Conservation (phyloP, 1,139 yeast species). For the Pneumocystis sp. region DNA sequence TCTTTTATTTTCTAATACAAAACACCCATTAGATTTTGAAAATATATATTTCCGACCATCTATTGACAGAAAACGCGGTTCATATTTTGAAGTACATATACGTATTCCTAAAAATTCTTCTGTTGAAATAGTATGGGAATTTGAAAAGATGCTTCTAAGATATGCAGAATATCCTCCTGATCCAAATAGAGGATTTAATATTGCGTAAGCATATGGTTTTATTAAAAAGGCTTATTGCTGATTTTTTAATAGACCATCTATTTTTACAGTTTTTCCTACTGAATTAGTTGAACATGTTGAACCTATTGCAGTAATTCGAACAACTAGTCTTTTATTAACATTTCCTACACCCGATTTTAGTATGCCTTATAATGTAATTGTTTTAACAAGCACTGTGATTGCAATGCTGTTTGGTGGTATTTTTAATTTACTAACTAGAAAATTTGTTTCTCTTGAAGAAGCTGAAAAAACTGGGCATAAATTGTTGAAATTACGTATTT, state of each 20-base stretch:
- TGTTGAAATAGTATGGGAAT: constrained; percentile 54
- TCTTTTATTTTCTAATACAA: not conserved
- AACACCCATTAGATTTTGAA: not conserved
- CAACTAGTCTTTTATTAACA: constrained; percentile 69
- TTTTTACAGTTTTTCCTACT: constrained; percentile 43
- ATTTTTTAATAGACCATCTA: constrained; percentile 9
- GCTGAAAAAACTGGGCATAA: constrained; percentile 29
- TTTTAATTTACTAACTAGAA: constrained; percentile 62
- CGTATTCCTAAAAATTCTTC: constrained; percentile 49
- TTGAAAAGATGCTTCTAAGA: constrained; percentile 72
- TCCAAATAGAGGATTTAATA: constrained; percentile 94
- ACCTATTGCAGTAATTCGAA: constrained; percentile 47
- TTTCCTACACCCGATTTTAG: constrained; percentile 96
- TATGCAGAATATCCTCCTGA: constrained; percentile 96
- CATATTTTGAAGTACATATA: constrained; percentile 61
- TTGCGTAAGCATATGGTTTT: constrained; percentile 49
- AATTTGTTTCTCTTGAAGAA: constrained; percentile 63
- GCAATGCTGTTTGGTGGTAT: constrained; percentile 81
- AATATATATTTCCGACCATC: constrained; percentile 60
- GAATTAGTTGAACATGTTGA: constrained; percentile 18
- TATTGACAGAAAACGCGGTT: constrained; percentile 62
- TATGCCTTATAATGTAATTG: constrained; percentile 97
- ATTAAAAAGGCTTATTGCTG: not conserved
- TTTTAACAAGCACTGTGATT: constrained; percentile 83
- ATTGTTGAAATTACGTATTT: not conserved